These are phyloP conservation scores for Sporothrix brasiliensis DNA, from an alignment of 2,329 filamentous ascomycete genomes.

Conservation along the genomic window DNA sequence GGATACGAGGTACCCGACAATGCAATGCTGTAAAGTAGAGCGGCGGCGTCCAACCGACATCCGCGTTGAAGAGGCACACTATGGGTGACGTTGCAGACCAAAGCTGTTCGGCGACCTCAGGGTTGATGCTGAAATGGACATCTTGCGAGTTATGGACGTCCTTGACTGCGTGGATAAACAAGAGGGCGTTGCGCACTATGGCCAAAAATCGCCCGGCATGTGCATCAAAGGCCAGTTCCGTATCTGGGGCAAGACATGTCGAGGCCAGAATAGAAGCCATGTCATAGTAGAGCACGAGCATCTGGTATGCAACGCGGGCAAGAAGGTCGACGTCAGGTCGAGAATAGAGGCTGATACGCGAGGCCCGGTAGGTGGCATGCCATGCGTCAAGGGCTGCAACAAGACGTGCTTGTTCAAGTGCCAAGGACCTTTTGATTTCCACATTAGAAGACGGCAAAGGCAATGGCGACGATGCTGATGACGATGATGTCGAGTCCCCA, in stretches of 20 bases:
- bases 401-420: neutral
- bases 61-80: constrained; percentile 8
- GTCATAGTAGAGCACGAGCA: constrained; percentile 17
- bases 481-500: neutral
- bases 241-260: constrained; percentile 1
- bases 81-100: neutral
- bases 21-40: constrained; percentile 24
- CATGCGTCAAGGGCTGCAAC: neutral
- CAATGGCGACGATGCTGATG: neutral
- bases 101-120: neutral
- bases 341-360: neutral
- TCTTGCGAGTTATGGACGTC: constrained; percentile 19
- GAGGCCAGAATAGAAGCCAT: constrained; percentile 3
- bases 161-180: constrained; percentile 17
- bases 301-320: constrained; percentile 8
- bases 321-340: constrained; percentile 7
- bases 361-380: neutral
- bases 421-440: neutral
- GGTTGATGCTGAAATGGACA: constrained; percentile 3
- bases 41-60: constrained; percentile 17
- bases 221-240: constrained; percentile 10
- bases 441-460: neutral
- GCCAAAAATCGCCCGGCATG: neutral
- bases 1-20: neutral
- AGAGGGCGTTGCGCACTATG: constrained; percentile 1